phyloP scores from a whole-genome alignment of 306 rosid genomes.

The Corylus avellana region DNA sequence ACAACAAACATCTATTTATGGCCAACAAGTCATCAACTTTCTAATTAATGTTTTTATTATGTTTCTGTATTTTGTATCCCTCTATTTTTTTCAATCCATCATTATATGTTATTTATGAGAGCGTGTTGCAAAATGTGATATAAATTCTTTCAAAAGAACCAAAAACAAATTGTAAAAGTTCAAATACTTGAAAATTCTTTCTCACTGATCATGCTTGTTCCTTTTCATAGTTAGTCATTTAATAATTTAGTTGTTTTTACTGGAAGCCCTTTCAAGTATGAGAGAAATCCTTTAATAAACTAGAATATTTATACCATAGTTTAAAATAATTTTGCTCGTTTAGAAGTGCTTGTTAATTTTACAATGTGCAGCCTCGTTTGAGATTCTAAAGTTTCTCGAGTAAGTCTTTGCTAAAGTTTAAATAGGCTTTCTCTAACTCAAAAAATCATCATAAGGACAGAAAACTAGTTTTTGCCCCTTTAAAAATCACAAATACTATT shows the following conservation, averaged over 20 bases:
- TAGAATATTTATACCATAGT: background rate
- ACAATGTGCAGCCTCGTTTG: background rate
- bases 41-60: background rate
- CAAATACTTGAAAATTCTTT: background rate
- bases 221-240: background rate
- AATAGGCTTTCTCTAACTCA: too few species aligned
- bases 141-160: background rate
- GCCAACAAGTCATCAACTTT: background rate
- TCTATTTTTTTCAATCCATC: background rate
- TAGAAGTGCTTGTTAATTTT: background rate
- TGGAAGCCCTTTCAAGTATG: background rate
- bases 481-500: background rate
- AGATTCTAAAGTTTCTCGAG: background rate
- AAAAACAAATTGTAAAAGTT: background rate
- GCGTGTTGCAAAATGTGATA: background rate
- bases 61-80: background rate
- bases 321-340: background rate
- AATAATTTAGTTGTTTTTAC: background rate
- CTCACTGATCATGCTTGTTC: background rate
- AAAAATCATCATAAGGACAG: background rate
- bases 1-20: background rate
- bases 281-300: background rate
- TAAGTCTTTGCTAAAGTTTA: background rate
- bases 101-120: background rate
- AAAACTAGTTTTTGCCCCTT: background rate